phyloP scores from a whole-genome alignment of 1,284 basidiomycete genomes.

The Ceratobasidium sp. region DNA sequence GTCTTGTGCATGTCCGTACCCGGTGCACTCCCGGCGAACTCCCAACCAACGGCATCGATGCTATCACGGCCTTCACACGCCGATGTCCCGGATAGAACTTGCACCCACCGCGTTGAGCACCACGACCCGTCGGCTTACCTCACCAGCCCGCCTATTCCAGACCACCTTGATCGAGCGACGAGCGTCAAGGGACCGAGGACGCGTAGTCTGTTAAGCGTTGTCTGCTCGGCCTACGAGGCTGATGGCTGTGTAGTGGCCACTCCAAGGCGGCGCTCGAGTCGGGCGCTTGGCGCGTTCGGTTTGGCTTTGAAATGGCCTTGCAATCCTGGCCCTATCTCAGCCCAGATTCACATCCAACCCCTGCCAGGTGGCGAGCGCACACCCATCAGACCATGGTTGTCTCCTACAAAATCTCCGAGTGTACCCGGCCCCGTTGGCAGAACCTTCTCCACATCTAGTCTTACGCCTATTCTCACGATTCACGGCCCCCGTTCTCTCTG shows the following conservation, averaged over 20 bases:
- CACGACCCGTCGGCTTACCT: not conserved
- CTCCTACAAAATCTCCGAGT: not conserved
- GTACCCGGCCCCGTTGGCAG: not conserved
- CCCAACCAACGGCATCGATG: not conserved
- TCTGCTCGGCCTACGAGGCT: not conserved
- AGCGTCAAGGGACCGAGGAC: slow-evolving; percentile 14
- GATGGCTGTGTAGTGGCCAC: slow-evolving; percentile 2
- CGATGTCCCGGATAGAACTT: slow-evolving; percentile 25
- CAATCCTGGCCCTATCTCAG: not conserved
- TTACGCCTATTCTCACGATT: not conserved
- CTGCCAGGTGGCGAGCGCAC: slow-evolving; percentile 1
- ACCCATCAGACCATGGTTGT: not conserved
- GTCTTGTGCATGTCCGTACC: not conserved
- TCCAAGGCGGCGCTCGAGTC: too few relatives aligned
- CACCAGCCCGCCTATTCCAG: not conserved
- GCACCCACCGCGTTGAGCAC: not conserved
- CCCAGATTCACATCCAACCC: not conserved
- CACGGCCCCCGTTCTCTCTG: not conserved
- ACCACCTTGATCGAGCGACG: slow-evolving; percentile 15
- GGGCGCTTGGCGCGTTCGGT: slow-evolving; percentile 2
- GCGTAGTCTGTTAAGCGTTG: not conserved
- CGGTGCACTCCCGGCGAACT: slow-evolving; percentile 6
- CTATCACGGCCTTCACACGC: slow-evolving; percentile 31
- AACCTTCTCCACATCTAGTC: not conserved
- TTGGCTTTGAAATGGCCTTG: not conserved